Conservation (phyloP, 495 filamentous ascomycete species). For the Neurospora cerealis region DNA sequence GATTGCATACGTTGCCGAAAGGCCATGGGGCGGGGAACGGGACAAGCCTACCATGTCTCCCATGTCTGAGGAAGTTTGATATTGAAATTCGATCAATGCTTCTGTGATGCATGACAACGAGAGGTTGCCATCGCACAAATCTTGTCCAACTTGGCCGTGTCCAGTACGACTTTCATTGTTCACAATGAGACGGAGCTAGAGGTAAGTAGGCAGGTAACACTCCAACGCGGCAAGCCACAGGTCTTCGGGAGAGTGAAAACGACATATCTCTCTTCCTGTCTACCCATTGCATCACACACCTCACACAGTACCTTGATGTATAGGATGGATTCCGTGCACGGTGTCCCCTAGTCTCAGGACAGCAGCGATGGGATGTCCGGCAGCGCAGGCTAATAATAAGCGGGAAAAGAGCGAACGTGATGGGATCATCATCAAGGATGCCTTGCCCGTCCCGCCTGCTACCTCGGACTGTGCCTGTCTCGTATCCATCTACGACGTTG, state of each 20-base stretch:
- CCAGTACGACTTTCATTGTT: neutral
- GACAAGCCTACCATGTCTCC: neutral
- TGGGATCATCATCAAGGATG: neutral
- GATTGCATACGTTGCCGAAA: neutral
- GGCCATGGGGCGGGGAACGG: neutral
- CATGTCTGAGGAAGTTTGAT: neutral
- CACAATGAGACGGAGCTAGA: neutral
- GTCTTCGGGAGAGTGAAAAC: slow-evolving; percentile 1
- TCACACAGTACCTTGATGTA: neutral
- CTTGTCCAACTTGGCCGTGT: neutral
- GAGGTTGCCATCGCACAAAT: neutral
- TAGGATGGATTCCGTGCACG: neutral
- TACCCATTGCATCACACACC: neutral
- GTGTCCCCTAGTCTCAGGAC: neutral
- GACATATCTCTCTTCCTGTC: neutral
- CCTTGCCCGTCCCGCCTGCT: neutral
- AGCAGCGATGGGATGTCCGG: neutral
- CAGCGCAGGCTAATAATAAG: neutral
- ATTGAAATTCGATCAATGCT: neutral
- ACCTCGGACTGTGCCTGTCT: neutral
- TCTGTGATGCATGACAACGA: neutral
- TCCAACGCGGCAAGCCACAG: slow-evolving; percentile 8
- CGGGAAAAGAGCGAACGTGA: neutral
- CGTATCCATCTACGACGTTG: neutral
- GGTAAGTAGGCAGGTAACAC: neutral